Evolutionary conservation across 2,329 filamentous ascomycete genomes (phyloP).

Genomic region (Colletotrichum sp.): DNA sequence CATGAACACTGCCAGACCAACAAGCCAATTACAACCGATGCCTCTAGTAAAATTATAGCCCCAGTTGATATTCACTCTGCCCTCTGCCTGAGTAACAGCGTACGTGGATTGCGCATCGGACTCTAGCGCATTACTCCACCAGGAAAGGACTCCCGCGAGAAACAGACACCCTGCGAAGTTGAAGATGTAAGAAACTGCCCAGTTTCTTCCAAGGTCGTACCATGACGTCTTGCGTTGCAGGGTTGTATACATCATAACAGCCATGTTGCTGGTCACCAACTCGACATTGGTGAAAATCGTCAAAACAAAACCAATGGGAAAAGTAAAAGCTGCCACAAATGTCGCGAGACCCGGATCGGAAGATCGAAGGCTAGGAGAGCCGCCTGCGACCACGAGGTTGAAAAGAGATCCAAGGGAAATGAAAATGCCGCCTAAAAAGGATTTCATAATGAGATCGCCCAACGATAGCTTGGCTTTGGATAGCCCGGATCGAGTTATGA

Average conservation of each 20-base stretch:
- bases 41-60: neutral
- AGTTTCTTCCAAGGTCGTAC: neutral
- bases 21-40: constrained; percentile 2
- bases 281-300: neutral
- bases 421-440: constrained; percentile 4
- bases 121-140: neutral
- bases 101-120: neutral
- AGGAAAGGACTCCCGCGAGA: neutral
- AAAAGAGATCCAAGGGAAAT: constrained; percentile 1
- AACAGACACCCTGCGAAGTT: neutral
- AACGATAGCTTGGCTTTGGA: neutral
- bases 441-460: neutral
- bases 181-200: neutral
- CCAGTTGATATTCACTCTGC: constrained; percentile 1
- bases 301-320: neutral
- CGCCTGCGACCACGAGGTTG: neutral
- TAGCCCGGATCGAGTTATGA: neutral
- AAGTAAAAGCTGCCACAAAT: neutral
- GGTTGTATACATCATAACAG: neutral
- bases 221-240: neutral
- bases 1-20: neutral
- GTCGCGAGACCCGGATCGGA: neutral
- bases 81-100: neutral
- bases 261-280: constrained; percentile 5
- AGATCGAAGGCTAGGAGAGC: neutral